Evolutionary conservation across 257 asterid species (phyloP).

Genomic region (Phtheirospermum japonicum): DNA sequence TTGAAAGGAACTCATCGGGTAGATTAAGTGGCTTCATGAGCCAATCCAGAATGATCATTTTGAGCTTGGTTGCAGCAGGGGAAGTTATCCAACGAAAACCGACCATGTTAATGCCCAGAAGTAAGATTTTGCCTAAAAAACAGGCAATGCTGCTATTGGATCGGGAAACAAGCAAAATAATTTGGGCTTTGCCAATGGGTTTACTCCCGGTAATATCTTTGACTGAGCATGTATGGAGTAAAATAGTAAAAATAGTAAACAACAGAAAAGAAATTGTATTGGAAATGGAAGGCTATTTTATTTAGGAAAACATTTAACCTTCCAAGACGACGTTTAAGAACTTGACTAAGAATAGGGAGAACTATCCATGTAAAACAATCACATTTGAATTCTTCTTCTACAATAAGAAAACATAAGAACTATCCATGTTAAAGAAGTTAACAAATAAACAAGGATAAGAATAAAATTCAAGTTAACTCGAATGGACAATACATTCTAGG

Average conservation of each 20-base stretch:
- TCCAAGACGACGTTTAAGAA: too few species aligned
- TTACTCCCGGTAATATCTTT: conserved; percentile 89
- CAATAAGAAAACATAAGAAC: too few species aligned
- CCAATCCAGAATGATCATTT: conserved; percentile 88
- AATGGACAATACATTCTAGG: conserved; percentile 23
- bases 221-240: conserved; percentile 60
- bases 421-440: too few species aligned
- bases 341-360: conserved; percentile 98
- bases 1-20: conserved; percentile 45
- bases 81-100: conserved; percentile 97
- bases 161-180: conserved; percentile 87
- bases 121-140: conserved; percentile 92
- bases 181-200: conserved; percentile 98
- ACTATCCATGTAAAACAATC: conserved; percentile 51
- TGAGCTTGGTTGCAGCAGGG: conserved; percentile 98
- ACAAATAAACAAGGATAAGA: background rate
- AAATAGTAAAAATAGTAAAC: too few species aligned
- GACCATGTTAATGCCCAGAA: conserved; percentile 88
- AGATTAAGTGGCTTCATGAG: conserved; percentile 80
- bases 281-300: too few species aligned
- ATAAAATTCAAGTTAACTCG: too few species aligned
- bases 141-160: conserved; percentile 89
- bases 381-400: too few species aligned
- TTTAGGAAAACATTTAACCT: too few species aligned
- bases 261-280: too few species aligned